Base-by-base conservation (phyloP, 2,329 filamentous ascomycete genomes). In the Incumbomyces lentus region DNA sequence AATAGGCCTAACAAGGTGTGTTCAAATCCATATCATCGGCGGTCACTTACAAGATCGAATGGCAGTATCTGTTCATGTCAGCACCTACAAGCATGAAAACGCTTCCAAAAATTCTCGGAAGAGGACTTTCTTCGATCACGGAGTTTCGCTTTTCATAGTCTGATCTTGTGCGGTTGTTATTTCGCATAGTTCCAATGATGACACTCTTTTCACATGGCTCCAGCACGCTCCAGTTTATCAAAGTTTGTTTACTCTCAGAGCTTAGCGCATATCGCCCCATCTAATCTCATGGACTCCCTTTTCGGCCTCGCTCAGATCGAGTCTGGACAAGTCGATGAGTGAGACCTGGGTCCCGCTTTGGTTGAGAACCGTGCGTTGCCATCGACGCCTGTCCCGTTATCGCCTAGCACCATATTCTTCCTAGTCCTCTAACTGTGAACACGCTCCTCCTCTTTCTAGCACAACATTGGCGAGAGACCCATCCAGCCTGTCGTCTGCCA, bases 401-500 rank as follows among this genome's bases (percentile, higher is more conserved):
- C 30, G 29, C 29, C 17, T 46, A 46, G 36, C 19, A 17, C 29
- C 16, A 8, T 22, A 26, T 34, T n/a, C 35, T 40, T 35, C 44
- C 19, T n/a, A n/a, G 31, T 35, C 36, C 16, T 40, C 36, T 18
- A 14, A 13, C 37, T 32, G 31, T 18, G 16, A 40, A 33, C 35
- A 40, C 44, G 34, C 49, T 52, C 31, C 52, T 53, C 49, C 49
- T 55, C 51, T 49, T 55, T 56, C 52, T 51, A 50, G 53, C 52
- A 50, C 48, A 52, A 22, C 44, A 34, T 49, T 46, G 53, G 53
- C 56, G 55, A 60, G 46, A 59, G 58, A 53, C 58, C 58, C 55
- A 56, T 59, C 58, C 58, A 60, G 58, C 58, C 58, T 53, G 52
- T 54, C 57, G 54, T 51, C 52, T 44, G 53, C 54, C 54, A 56